Evolutionary conservation across 2,329 filamentous ascomycete genomes (phyloP).

Genomic region (Beauveria sp.): DNA sequence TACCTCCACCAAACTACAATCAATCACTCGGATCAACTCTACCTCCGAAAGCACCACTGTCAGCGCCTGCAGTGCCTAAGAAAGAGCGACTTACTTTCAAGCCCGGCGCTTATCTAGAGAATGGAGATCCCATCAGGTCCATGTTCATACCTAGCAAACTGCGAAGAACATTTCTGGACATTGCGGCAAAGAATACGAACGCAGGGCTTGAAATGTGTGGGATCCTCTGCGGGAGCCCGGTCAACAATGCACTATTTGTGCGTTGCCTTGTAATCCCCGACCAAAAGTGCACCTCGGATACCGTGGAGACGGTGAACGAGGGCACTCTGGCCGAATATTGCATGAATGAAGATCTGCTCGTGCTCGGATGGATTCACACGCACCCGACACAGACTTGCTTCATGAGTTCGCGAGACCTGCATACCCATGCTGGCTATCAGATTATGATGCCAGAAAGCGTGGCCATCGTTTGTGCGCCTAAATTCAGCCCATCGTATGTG

Average conservation of each 20-base stretch:
- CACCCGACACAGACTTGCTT: slow-evolving; percentile 96
- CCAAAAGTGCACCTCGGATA: slow-evolving; percentile 83
- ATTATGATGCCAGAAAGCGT: slow-evolving; percentile 95
- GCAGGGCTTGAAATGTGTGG: slow-evolving; percentile 89
- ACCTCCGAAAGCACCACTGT: slow-evolving; percentile 5
- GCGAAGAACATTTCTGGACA: slow-evolving; percentile 63
- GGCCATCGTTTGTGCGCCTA: slow-evolving; percentile 91
- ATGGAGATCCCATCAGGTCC: slow-evolving; percentile 76
- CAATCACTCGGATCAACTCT: not conserved
- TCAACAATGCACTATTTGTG: slow-evolving; percentile 91
- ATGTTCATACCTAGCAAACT: slow-evolving; percentile 77
- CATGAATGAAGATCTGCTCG: slow-evolving; percentile 71
- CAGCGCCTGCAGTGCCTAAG: slow-evolving; percentile 26
- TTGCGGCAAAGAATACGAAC: slow-evolving; percentile 69
- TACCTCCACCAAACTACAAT: slow-evolving; percentile 10
- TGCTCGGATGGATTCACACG: slow-evolving; percentile 96
- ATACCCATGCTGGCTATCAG: slow-evolving; percentile 91
- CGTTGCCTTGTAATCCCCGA: slow-evolving; percentile 83
- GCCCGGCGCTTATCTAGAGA: slow-evolving; percentile 84
- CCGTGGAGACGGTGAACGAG: slow-evolving; percentile 90
- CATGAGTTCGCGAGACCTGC: slow-evolving; percentile 88
- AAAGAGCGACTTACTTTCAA: slow-evolving; percentile 56
- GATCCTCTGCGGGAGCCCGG: slow-evolving; percentile 81
- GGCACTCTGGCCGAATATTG: slow-evolving; percentile 81
- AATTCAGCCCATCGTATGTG: slow-evolving; percentile 64